Evolutionary conservation across 192 early-diverging fungal species (phyloP).

Genomic region (Entomortierella parvispora): DNA sequence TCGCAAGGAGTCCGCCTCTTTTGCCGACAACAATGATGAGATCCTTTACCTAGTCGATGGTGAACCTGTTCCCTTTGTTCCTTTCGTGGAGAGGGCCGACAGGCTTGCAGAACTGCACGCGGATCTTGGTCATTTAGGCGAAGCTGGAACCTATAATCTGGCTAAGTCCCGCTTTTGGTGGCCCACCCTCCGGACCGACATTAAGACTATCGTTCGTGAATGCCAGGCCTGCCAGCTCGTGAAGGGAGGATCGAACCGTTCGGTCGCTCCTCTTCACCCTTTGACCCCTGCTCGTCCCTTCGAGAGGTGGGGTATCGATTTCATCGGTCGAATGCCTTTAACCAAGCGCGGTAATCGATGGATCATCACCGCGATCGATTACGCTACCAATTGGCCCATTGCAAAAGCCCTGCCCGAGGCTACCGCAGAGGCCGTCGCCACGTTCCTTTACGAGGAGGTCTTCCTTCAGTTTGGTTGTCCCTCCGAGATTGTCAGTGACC

Average conservation of each 20-base stretch:
- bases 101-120: neutral
- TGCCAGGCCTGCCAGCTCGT: neutral
- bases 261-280: conserved; percentile 1
- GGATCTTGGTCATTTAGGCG: neutral
- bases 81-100: neutral
- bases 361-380: conserved; percentile 38
- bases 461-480: conserved; percentile 36
- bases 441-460: conserved; percentile 45
- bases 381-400: conserved; percentile 42
- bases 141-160: neutral
- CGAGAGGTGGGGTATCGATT: neutral
- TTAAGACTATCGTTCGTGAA: neutral
- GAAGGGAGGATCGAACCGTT: neutral
- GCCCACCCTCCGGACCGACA: neutral
- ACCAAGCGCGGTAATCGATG: conserved; percentile 13
- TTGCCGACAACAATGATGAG: neutral
- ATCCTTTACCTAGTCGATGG: neutral
- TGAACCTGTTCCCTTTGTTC: neutral
- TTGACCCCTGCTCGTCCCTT: neutral
- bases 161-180: neutral
- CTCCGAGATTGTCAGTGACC: conserved; percentile 12
- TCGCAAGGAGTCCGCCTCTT: neutral
- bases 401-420: conserved; percentile 15
- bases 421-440: conserved; percentile 9
- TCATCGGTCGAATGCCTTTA: conserved; percentile 1